A percentile compares a stretch with the other conserved stretches of the same genome.
These are phyloP conservation scores for Wickerhamomyces silvicola DNA, from an alignment of 805 yeast genomes.

Conservation along the genomic window DNA sequence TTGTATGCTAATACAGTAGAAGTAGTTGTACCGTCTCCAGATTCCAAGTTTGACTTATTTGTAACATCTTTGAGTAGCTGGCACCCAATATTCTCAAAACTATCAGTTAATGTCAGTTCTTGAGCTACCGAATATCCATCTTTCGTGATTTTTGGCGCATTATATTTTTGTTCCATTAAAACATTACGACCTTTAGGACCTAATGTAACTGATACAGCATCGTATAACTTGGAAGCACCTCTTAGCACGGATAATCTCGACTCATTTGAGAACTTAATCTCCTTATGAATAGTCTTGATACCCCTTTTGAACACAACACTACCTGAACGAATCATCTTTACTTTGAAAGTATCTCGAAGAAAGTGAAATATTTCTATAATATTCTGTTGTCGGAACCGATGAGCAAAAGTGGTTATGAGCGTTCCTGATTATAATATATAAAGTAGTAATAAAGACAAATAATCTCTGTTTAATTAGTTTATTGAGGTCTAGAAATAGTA, in stretches of 20 bases:
- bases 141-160: slow-evolving; percentile 96
- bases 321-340: too few relatives aligned
- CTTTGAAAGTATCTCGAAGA: too few relatives aligned
- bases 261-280: slow-evolving; percentile 92
- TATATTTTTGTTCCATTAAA: slow-evolving; percentile 91
- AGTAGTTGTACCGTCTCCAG: slow-evolving; percentile 98
- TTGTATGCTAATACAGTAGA: slow-evolving; percentile 96
- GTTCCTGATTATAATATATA: too few relatives aligned
- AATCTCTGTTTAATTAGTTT: too few relatives aligned
- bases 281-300: slow-evolving; percentile 56
- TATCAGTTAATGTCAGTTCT: slow-evolving; percentile 75
- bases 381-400: too few relatives aligned
- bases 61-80: slow-evolving; percentile 95
- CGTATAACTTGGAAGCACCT: slow-evolving; percentile 93
- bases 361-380: too few relatives aligned
- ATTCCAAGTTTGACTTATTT: slow-evolving; percentile 91
- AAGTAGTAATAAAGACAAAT: too few relatives aligned
- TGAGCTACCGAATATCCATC: slow-evolving; percentile 98
- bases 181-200: slow-evolving; percentile 99
- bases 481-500: too few relatives aligned
- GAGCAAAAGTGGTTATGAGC: too few relatives aligned
- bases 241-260: slow-evolving; percentile 90
- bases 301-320: slow-evolving; percentile 11
- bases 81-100: slow-evolving; percentile 95
- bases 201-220: slow-evolving; percentile 92